Base-by-base conservation (phyloP, 148 eudicot genomes). In the Heliamphora exappendiculata region DNA sequence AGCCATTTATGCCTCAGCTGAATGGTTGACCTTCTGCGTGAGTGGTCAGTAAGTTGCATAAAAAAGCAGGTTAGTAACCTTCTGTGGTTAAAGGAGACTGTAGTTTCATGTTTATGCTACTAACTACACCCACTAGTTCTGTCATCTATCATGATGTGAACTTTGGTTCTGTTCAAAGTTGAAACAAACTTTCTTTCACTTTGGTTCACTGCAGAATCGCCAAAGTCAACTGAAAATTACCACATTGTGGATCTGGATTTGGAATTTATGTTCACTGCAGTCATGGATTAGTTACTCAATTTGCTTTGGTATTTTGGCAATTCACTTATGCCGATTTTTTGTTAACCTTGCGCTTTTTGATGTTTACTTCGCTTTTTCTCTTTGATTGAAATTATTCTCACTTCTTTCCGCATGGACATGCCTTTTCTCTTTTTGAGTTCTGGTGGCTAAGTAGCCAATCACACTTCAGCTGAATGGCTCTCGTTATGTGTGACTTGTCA, bases 371-470 rank as follows among this genome's bases (percentile, higher is more conserved):
- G 39, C 41, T 13, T 63, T 16, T 63, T 63, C 39, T 31, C 41
- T 63, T 63, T 31, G 39, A 31, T 34, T 33, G 22, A 34, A 63
- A 63, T 2, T 10, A 3, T 16, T 10, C 2, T 14, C 2, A 7
- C 19, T 2, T 50, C 12, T 0, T 50, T 50, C 54, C 54, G 19
- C 1, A 3, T 10, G 14, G n/a, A n/a, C n/a, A n/a, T n/a, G n/a
- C n/a, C n/a, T n/a, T n/a, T 42, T 42, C 10, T 11, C 1, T 31
- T 33, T 63, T 28, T 36, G 45, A 11, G 49, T 36, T 72, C 22
- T 81, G 91, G 91, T 81, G 88, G 75, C 82, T 50, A 85, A 88
- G 86, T 88, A 86, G 92, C 92, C 90, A 78, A 81, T 85, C 90
- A 83, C 82, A 82, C 80, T 51, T 71, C 80, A 81, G 80, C 78